phyloP scores from a whole-genome alignment of 2,329 filamentous ascomycete genomes.

The Penicillium sp. region DNA sequence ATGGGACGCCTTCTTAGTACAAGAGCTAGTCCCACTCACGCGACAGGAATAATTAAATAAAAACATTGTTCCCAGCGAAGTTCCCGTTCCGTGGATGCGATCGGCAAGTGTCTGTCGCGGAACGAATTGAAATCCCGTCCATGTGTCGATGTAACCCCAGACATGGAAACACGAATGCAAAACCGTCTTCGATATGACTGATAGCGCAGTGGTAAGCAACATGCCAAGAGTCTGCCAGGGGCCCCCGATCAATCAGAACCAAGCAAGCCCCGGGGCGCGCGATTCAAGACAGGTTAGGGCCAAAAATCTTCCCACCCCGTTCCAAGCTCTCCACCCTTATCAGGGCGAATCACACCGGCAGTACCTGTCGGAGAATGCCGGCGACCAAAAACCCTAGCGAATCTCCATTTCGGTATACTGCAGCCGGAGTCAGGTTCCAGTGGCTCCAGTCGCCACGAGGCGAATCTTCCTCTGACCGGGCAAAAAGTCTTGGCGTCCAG shows the following conservation, averaged over 20 bases:
- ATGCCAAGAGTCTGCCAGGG: background rate
- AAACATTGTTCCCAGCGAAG: slow-evolving; percentile 17
- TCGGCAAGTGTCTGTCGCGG: slow-evolving; percentile 16
- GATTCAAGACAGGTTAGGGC: slow-evolving; percentile 11
- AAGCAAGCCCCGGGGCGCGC: background rate
- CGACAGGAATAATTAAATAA: slow-evolving; percentile 13
- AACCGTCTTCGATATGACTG: background rate
- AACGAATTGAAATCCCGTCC: slow-evolving; percentile 18
- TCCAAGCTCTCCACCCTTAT: slow-evolving; percentile 11
- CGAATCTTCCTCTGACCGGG: background rate
- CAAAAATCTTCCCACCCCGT: background rate
- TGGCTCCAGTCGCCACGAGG: background rate
- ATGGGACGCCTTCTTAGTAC: slow-evolving; percentile 2
- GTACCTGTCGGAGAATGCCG: slow-evolving; percentile 16
- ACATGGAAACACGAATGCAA: slow-evolving; percentile 12
- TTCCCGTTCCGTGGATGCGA: slow-evolving; percentile 20
- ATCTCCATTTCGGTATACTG: background rate
- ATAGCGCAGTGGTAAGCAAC: background rate
- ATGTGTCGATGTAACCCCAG: slow-evolving; percentile 36
- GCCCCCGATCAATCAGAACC: slow-evolving; percentile 9
- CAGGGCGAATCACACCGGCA: slow-evolving; percentile 7
- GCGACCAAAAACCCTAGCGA: background rate
- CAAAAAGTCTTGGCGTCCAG: background rate
- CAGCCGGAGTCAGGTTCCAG: background rate
- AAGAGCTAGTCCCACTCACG: slow-evolving; percentile 7